Base-by-base conservation (phyloP, 805 yeast species). In the Lachancea lanzarotensis region DNA sequence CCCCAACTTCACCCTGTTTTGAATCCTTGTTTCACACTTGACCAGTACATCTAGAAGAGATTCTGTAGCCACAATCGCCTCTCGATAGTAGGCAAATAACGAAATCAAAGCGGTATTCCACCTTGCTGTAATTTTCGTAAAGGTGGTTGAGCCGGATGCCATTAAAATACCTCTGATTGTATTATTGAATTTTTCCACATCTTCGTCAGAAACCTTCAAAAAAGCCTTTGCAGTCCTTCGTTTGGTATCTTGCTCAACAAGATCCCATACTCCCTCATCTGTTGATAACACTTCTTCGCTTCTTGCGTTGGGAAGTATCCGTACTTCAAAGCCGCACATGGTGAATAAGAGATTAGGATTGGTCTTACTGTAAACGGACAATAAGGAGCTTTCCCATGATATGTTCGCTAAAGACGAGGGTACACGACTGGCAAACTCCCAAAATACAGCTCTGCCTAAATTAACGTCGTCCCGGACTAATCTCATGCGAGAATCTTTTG, bases 61-160 rank as follows among this genome's bases (percentile, higher is more conserved):
- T 43, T 82, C 87, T 0, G 98, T 89, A 0, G 91, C 74, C 8
- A 90, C 81, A 7, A 85, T 87, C 0, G 98, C 98, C 62, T 93
- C 99, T 53, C 99, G 75, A 59, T 78, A 93, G 58, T 93, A 93
- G 0, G 96, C 79, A 56, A 89, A 90, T 30, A 93, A 67, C 0
- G 98, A 76, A 42, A 90, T 76, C 43, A 93, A 68, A 0, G 96
- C 89, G 2, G 96, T 87, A 59, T 93, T 93, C 99, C 99, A 93
- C 57, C 88, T 88, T 33, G 90, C 82, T 2, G 95, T 96, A 46
- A 90, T 84, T 60, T 89, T 93, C 0, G 96, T 84, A 63, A 93
- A 93, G 0, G 99, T 87, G 0, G 96, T 82, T 0, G 96, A 86
- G 0, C 98, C 98, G 0, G 97, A 84, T 1, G 96, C 82, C 96